These are phyloP conservation scores for Colletotrichum sp. DNA, from an alignment of 2,329 filamentous ascomycete genomes.

Conservation along the genomic window DNA sequence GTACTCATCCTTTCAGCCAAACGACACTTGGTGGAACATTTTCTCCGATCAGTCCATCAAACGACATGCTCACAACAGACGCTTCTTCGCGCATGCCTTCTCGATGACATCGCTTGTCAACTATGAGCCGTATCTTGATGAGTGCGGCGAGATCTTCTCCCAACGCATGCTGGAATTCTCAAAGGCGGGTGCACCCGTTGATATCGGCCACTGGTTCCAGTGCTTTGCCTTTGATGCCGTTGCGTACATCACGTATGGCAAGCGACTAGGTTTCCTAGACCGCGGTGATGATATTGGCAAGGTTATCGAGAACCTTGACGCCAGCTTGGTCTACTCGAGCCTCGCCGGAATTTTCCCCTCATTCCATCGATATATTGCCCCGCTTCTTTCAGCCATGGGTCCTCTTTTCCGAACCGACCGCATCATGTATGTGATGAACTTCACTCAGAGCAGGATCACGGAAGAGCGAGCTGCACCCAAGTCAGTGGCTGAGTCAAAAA, in stretches of 20 bases:
- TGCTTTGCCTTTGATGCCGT: slow-evolving; percentile 58
- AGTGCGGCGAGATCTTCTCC: slow-evolving; percentile 46
- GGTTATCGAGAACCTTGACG: slow-evolving; percentile 43
- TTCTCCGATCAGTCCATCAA: slow-evolving; percentile 38
- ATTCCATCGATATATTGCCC: slow-evolving; percentile 39
- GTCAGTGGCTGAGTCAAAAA: slow-evolving; percentile 13
- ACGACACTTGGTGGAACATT: slow-evolving; percentile 26
- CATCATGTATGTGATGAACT: slow-evolving; percentile 27
- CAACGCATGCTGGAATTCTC: slow-evolving; percentile 42
- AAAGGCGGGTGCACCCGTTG: slow-evolving; percentile 28
- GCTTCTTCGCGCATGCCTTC: slow-evolving; percentile 48
- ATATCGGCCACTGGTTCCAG: slow-evolving; percentile 49
- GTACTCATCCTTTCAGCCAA: slow-evolving; percentile 28
- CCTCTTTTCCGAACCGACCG: slow-evolving; percentile 22
- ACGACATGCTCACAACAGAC: slow-evolving; percentile 39
- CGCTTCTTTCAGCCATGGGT: slow-evolving; percentile 29
- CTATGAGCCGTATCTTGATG: slow-evolving; percentile 55
- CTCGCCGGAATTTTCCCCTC: slow-evolving; percentile 46
- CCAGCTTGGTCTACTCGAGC: slow-evolving; percentile 37
- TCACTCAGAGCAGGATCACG: slow-evolving; percentile 34
- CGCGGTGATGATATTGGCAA: slow-evolving; percentile 47
- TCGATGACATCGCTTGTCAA: slow-evolving; percentile 51
- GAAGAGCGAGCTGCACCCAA: slow-evolving; percentile 24
- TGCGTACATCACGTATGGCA: slow-evolving; percentile 49
- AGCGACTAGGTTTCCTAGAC: slow-evolving; percentile 49